Base-by-base conservation (phyloP, 2,329 filamentous ascomycete species). In the Fusarium cyanostomum region DNA sequence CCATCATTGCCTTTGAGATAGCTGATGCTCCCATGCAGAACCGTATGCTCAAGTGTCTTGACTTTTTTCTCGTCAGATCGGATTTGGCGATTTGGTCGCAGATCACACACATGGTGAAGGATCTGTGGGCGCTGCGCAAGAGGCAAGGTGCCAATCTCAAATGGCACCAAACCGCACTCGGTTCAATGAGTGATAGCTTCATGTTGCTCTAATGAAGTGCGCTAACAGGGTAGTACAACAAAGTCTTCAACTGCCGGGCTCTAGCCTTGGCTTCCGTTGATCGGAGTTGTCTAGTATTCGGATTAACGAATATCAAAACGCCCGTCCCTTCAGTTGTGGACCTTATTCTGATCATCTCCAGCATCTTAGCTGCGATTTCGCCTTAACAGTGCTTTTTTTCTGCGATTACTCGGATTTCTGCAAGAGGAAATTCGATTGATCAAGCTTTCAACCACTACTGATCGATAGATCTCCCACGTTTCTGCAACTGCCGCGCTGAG, bases 71-170 rank as follows among this genome's bases (percentile, higher is more conserved):
- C 13, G 55, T 64, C 3, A 56, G 62, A 13, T 69, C 68, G 0
- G 66, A 67, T 0, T 27, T 70, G 11, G 66, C 64, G 4, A 59
- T 70, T 9, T 70, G 66, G 66, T 57, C 59, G 5, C 68, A 71
- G 8, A 58, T 70, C 2, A 51, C 39, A 3, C 44, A 51, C 10
- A 28, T 68, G 4, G 57, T 69, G 4, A 59, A 56, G 43, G 66
- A 68, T 16, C 56, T 70, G 1, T 70, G 68, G 68, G 55, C 59
- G 0, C 24, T 69, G 10, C 53, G 68, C 2, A 64, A 39, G 8
- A 57, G 53, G 2, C 56, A 66, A 5, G 64, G 60, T 0, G 41
- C 35, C 4, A 58, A 68, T 11, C 28, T 70, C 10, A 71, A 69
- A 9, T 70, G 68, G 68, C 51, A 70, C 31, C 58, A 66, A 9